phyloP scores from a whole-genome alignment of 352 stramenopile species.

The Thalassiosira hispida region DNA sequence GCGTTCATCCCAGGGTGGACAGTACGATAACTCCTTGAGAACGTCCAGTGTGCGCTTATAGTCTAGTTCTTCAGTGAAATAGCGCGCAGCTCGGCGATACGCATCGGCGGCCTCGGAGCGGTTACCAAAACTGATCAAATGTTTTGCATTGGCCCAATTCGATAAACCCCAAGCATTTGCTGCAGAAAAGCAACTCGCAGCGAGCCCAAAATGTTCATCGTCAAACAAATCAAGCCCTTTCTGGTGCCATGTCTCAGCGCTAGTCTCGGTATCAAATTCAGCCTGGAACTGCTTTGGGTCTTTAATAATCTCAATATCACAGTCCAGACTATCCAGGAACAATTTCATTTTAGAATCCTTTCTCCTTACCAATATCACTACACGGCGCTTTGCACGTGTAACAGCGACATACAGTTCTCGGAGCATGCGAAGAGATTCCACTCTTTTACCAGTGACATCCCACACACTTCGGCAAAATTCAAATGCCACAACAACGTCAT shows the following conservation, averaged over 20 bases:
- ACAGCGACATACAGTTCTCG: constrained; percentile 54
- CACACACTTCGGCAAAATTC: constrained; percentile 35
- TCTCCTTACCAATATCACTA: constrained; percentile 44
- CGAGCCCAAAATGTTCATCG: constrained; percentile 38
- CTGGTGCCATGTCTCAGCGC: constrained; percentile 29
- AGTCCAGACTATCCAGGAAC: constrained; percentile 42
- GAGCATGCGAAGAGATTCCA: constrained; percentile 47
- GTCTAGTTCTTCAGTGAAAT: constrained; percentile 24
- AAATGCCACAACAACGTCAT: constrained; percentile 52
- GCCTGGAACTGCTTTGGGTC: constrained; percentile 35
- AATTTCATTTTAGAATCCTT: constrained; percentile 36
- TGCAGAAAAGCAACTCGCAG: constrained; percentile 45
- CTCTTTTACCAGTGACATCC: constrained; percentile 27
- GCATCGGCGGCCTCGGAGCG: constrained; percentile 22
- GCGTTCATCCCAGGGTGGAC: constrained; percentile 26
- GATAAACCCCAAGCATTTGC: constrained; percentile 34
- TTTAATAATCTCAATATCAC: constrained; percentile 29
- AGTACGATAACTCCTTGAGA: constrained; percentile 35
- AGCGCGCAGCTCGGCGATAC: constrained; percentile 23
- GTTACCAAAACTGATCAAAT: constrained; percentile 30
- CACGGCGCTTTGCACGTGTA: constrained; percentile 41
- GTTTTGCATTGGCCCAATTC: constrained; percentile 29
- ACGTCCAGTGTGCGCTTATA: constrained; percentile 34
- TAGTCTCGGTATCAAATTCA: constrained; percentile 45
- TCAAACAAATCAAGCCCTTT: constrained; percentile 47